phyloP scores from a whole-genome alignment of 2,329 filamentous ascomycete genomes.

The Aspergillus thermomutatus region DNA sequence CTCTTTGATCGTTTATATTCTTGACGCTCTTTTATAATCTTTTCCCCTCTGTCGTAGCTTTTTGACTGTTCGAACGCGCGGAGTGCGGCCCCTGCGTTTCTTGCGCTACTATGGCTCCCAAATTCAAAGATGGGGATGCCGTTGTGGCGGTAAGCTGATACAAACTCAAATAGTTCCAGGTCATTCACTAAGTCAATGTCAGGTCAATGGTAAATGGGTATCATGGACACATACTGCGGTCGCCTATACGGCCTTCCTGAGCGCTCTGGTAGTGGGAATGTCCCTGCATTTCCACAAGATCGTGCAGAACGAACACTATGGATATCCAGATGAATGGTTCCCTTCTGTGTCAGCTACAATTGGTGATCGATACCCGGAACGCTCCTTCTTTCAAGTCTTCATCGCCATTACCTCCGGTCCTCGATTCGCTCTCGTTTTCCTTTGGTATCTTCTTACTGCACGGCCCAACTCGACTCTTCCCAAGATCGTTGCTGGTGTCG shows the following conservation, averaged over 20 bases:
- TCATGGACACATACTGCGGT: constrained; percentile 80
- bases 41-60: constrained; percentile 14
- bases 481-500: constrained; percentile 74
- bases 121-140: constrained; percentile 61
- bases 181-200: constrained; percentile 25
- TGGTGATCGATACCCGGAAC: constrained; percentile 93
- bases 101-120: constrained; percentile 54
- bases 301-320: constrained; percentile 93
- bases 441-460: constrained; percentile 88
- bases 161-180: constrained; percentile 9
- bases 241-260: constrained; percentile 81
- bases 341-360: constrained; percentile 95
- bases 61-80: constrained; percentile 7
- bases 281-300: constrained; percentile 93
- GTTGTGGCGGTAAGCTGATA: constrained; percentile 53
- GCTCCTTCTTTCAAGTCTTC: constrained; percentile 94
- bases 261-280: constrained; percentile 76
- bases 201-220: constrained; percentile 85
- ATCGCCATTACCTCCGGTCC: constrained; percentile 95
- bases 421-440: constrained; percentile 81
- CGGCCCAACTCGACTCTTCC: constrained; percentile 72
- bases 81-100: constrained; percentile 17
- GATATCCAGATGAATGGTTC: constrained; percentile 94
- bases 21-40: constrained; percentile 19
- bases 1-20: constrained; percentile 13